phyloP scores from a whole-genome alignment of 2,329 filamentous ascomycete species.

The Epichloe sp. region DNA sequence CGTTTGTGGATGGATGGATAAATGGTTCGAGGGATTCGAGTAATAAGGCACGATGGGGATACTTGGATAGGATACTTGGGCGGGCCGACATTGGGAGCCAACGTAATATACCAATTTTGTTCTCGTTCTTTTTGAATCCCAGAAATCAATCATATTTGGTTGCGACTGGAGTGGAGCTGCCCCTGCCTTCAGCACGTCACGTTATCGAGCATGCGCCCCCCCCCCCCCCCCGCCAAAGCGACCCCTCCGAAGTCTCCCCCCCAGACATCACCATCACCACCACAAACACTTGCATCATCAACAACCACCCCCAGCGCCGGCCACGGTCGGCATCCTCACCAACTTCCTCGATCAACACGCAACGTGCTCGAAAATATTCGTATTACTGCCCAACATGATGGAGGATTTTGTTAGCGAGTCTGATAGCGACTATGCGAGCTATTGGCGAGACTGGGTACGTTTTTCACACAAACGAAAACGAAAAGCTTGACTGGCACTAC shows the following conservation, averaged over 20 bases:
- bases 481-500: neutral
- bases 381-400: conserved; percentile 41
- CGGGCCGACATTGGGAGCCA: too few species aligned
- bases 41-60: too few species aligned
- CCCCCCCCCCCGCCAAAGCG: too few species aligned
- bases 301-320: neutral
- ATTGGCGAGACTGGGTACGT: conserved; percentile 97
- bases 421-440: conserved; percentile 97
- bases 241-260: too few species aligned
- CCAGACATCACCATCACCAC: neutral
- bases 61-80: too few species aligned
- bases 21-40: neutral
- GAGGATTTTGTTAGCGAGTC: conserved; percentile 97
- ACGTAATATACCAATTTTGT: too few species aligned
- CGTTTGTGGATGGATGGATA: neutral
- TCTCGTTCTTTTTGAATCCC: too few species aligned
- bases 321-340: conserved; percentile 1
- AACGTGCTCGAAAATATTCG: neutral
- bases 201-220: neutral
- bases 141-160: too few species aligned
- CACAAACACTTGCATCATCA: conserved; percentile 1
- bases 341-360: neutral
- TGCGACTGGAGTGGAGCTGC: too few species aligned
- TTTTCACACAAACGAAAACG: neutral
- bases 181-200: conserved; percentile 2